Base-by-base conservation (phyloP, 768 basidiomycete genomes). In the Galerina sulciceps region DNA sequence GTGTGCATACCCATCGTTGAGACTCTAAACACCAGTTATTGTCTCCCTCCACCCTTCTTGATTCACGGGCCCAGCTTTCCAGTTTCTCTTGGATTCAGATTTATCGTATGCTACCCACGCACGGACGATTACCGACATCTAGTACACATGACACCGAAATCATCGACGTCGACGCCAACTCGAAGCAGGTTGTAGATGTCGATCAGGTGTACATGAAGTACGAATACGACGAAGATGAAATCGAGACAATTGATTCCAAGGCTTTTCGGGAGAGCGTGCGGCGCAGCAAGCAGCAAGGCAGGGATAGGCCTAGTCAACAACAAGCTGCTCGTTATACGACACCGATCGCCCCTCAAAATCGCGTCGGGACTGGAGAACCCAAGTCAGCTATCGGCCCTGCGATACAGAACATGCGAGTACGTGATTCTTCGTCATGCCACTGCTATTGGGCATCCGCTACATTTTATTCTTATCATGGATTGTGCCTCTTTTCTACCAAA, bases 181-280 rank as follows among this genome's bases (percentile, higher is more conserved):
- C 31, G 8, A 14, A 18, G 49, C 26, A 23, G 13, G 43, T 55
- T 3, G 53, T 61, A n/a, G 51, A 61, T 36, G 62, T 63, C 6
- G 62, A 63, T 23, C 13, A 53, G 41, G 23, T 49, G 4, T 50
- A 59, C 20, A 26, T 31, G 11, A 64, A 60, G 38, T 60, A 60
- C 17, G 55, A 53, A 23, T n/a, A 50, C 23, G 37, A 64, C 5
- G 58, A 57, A 10, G 41, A 58, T 40, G 57, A 48, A 15, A 46
- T 64, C n/a, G 23, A 57, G 17, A 17, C 58, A 1, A 59, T 63
- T n/a, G 55, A 59, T 17, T 35, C 20, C 8, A 20, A 51, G 6
- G 40, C 47, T 5, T 63, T 53, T 20, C 53, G 61, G 13, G 57
- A 62, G 37, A 57, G 58, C 22, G 38, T 57, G 15, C 50, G 55